Evolutionary conservation across 768 basidiomycete species (phyloP), one percentile per base, ranked within the genome.

Genomic region (Ramaria sp.): DNA sequence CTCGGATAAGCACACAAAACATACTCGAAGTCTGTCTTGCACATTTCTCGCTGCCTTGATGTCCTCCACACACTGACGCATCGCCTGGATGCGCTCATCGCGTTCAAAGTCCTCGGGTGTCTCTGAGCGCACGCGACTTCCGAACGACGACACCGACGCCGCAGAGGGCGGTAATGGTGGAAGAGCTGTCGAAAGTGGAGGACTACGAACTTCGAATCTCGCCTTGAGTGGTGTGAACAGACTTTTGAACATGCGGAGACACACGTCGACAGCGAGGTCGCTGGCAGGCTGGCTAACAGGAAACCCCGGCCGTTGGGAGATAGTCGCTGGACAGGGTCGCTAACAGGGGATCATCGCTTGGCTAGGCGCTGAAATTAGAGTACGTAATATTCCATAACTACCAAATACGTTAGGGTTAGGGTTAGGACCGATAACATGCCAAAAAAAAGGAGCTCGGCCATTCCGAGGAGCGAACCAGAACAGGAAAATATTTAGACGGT

Each of bases 31-130:
- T 62, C 76, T 73, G 0, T 72, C 71, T 55, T 68, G 62, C 33
- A 73, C 62, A 50, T 73, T 73, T 49, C 80, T 76, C 2, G 79
- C 76, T 15, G 71, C 64, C 70, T 88, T 91, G 54, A 92, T 69
- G 54, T 78, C 78, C 61, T 88, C 88, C 20, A 91, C 77, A 0
- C 81, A 71, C 57, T 78, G 81, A 33, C 82, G 73, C 80, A 91
- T 84, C 31, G 86, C 69, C 66, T 84, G 80, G 24, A 86, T 73
- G 41, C 86, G 73, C 20, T 84, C 86, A 65, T 86, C 86, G 59
- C 84, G 70, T 10, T 84, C 85, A 65, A 86, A 86, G 64, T 87
- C 82, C 65, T 87, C 85, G 12, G 84, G 82, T 13, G 73, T 20
- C 30, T 62, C 60, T 33, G 54, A 30, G 19, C 22, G 22, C 22